Conservation (phyloP, 2,329 filamentous ascomycete genomes). For the Cladophialophora yegresii region DNA sequence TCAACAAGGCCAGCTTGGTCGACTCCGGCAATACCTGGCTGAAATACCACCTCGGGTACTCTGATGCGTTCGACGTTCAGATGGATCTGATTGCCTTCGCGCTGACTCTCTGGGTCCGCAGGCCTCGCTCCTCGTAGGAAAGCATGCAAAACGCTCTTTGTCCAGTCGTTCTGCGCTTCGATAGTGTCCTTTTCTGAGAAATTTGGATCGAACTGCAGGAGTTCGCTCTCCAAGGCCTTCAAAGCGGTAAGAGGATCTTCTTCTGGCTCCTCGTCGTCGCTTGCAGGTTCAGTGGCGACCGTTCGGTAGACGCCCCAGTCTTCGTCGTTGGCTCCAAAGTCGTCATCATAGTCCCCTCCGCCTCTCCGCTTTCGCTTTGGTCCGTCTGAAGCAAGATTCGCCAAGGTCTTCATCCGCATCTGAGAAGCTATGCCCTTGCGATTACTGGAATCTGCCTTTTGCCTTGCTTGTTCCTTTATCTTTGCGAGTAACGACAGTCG, state of each 20-base stretch:
- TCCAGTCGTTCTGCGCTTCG: conserved; percentile 94
- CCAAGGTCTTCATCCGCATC: conserved; percentile 97
- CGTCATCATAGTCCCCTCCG: conserved; percentile 84
- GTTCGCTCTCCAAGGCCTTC: conserved; percentile 76
- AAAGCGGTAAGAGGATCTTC: conserved; percentile 78
- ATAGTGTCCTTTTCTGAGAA: conserved; percentile 92
- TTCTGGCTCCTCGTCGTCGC: conserved; percentile 84
- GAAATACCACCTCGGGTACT: conserved; percentile 89
- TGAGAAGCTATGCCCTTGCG: conserved; percentile 94
- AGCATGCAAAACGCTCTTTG: conserved; percentile 83
- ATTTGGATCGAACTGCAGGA: conserved; percentile 80
- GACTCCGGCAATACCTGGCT: conserved; percentile 84
- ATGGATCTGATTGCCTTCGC: conserved; percentile 83
- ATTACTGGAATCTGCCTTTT: conserved; percentile 93
- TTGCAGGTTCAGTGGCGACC: conserved; percentile 77
- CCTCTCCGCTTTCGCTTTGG: conserved; percentile 81
- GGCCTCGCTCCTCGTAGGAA: conserved; percentile 86
- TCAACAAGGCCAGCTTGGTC: conserved; percentile 94
- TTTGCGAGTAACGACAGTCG: conserved; percentile 71
- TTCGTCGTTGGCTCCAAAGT: conserved; percentile 94
- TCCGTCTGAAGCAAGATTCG: conserved; percentile 88
- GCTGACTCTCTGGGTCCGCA: conserved; percentile 76
- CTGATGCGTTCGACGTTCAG: conserved; percentile 96
- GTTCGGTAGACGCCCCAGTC: conserved; percentile 97
- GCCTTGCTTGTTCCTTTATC: conserved; percentile 89